Evolutionary conservation across 179 eudicot genomes (phyloP).

Genomic region (Silene noctiflora): DNA sequence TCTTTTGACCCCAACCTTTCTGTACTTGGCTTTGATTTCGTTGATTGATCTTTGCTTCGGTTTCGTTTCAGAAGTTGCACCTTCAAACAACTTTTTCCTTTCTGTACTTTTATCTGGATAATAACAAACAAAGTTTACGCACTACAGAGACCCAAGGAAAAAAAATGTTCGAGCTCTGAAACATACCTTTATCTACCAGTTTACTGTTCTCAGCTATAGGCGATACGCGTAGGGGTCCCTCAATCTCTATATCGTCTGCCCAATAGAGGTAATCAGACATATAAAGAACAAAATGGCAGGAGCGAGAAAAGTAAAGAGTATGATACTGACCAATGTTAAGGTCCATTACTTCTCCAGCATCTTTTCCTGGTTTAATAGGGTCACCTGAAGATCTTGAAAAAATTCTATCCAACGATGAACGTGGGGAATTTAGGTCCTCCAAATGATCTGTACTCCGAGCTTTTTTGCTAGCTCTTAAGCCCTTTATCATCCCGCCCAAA

Average conservation of each 20-base stretch:
- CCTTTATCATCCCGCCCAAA: conserved; percentile 56
- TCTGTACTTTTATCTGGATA: conserved; percentile 55
- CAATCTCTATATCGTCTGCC: conserved; percentile 83
- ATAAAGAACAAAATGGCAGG: conserved; percentile 16
- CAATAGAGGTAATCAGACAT: conserved; percentile 12
- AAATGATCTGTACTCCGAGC: conserved; percentile 25
- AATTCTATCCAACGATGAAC: conserved; percentile 47
- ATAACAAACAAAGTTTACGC: conserved; percentile 11
- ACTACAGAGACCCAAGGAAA: neutral
- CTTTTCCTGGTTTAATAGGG: conserved; percentile 25
- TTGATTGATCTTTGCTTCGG: conserved; percentile 64
- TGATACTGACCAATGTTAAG: conserved; percentile 59
- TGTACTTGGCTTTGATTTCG: conserved; percentile 78
- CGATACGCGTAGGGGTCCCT: conserved; percentile 50
- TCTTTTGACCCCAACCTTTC: conserved; percentile 38
- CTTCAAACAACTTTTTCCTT: conserved; percentile 60
- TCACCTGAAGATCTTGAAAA: conserved; percentile 44
- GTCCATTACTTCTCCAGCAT: conserved; percentile 35
- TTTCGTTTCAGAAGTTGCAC: conserved; percentile 45
- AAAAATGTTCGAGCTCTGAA: neutral
- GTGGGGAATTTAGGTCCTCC: conserved; percentile 29
- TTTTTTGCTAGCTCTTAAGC: conserved; percentile 48
- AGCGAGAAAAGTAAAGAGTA: conserved; percentile 12
- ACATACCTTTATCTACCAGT: conserved; percentile 33
- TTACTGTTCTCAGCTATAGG: conserved; percentile 38